A percentile compares a stretch with the other conserved stretches of the same genome.
phyloP scores from a whole-genome alignment of 2,329 filamentous ascomycete species.

The Colletotrichum sidae region DNA sequence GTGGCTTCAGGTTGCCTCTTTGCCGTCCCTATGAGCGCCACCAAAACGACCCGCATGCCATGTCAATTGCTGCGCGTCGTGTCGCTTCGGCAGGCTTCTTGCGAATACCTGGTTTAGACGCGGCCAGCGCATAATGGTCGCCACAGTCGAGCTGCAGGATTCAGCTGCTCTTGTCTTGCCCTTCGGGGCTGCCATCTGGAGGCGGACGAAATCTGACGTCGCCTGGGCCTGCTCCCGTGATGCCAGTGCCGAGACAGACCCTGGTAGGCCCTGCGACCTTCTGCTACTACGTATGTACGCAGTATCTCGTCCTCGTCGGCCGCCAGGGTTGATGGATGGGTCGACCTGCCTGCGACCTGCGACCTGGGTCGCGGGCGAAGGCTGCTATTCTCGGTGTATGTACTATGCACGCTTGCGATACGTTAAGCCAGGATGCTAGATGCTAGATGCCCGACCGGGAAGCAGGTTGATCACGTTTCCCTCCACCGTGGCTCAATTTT shows the following conservation, averaged over 20 bases:
- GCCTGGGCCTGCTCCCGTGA: constrained; percentile 4
- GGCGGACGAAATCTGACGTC: constrained; percentile 11
- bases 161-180: constrained; percentile 30
- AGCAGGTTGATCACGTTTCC: no score
- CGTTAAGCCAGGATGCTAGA: constrained; percentile 13
- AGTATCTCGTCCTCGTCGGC: not conserved
- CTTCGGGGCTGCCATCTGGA: constrained; percentile 14
- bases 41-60: constrained; percentile 12
- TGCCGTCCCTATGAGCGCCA: constrained; percentile 29
- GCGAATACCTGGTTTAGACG: constrained; percentile 29
- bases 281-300: no score
- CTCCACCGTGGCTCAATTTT: no score
- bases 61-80: constrained; percentile 31
- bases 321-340: constrained; percentile 21
- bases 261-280: constrained; percentile 3
- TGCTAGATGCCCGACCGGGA: not conserved
- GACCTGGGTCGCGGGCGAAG: constrained; percentile 9
- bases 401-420: constrained; percentile 14
- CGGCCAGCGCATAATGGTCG: constrained; percentile 38
- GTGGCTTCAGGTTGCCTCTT: constrained; percentile 33
- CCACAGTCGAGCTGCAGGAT: constrained; percentile 37
- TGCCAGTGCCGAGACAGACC: constrained; percentile 1
- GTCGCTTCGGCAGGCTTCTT: constrained; percentile 1
- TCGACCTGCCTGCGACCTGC: not conserved
- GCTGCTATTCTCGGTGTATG: constrained; percentile 34